A percentile compares a stretch with the other conserved stretches of the same genome.
Conservation (phyloP, 371 early-diverging fungal species). For the Rhizopus sp. region DNA sequence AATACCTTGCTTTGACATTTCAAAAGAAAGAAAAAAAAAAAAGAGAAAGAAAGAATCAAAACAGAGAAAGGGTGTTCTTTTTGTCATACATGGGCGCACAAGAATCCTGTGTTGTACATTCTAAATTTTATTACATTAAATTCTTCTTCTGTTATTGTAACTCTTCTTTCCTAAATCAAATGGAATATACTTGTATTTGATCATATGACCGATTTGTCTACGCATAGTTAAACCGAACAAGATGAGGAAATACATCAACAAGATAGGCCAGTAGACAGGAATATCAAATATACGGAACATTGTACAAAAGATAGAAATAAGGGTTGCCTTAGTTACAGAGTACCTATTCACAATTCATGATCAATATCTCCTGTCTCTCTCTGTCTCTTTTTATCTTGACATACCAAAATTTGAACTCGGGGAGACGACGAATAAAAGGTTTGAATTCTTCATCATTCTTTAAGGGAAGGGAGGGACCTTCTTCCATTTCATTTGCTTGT, state of each 20-base stretch:
- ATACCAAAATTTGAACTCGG: slow-evolving; percentile 99
- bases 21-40: not conserved
- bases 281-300: slow-evolving; percentile 91
- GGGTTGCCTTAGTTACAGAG: slow-evolving; percentile 77
- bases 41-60: too few species aligned
- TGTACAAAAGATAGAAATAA: slow-evolving; percentile 82
- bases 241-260: slow-evolving; percentile 93
- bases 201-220: slow-evolving; percentile 97
- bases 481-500: slow-evolving; percentile 73
- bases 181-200: slow-evolving; percentile 97
- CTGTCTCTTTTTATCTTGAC: slow-evolving; percentile 3
- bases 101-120: not conserved
- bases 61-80: not conserved
- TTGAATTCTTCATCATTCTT: slow-evolving; percentile 95
- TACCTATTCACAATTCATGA: slow-evolving; percentile 53
- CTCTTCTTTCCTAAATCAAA: slow-evolving; percentile 95
- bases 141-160: slow-evolving; percentile 45
- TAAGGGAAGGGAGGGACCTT: slow-evolving; percentile 80
- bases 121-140: slow-evolving; percentile 1
- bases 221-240: slow-evolving; percentile 95
- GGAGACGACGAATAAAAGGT: slow-evolving; percentile 97
- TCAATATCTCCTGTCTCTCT: not conserved
- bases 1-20: slow-evolving; percentile 11
- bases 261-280: slow-evolving; percentile 96
- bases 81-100: too few species aligned